Conservation (phyloP, 163 green algal genomes). For the Scenedesmus sp. region DNA sequence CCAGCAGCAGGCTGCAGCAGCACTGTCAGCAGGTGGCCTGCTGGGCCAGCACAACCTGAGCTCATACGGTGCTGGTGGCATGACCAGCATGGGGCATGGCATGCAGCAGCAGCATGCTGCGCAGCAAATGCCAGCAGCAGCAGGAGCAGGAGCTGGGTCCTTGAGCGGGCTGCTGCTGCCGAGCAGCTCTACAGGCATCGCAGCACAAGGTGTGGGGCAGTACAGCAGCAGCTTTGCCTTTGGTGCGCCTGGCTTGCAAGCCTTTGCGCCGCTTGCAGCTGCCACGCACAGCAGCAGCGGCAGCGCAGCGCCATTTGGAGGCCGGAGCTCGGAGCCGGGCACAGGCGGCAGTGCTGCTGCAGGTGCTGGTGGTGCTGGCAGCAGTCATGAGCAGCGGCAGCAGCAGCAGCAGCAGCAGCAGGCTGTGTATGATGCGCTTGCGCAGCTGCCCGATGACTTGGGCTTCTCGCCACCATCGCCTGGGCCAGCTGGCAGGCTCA, state of each 20-base stretch:
- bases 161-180: background rate
- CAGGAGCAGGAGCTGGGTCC: background rate
- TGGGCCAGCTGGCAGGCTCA: conserved; percentile 8
- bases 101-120: background rate
- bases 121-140: background rate
- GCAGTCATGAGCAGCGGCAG: background rate
- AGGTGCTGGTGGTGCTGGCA: background rate
- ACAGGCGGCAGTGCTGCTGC: too few species aligned
- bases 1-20: background rate
- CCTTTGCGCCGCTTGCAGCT: conserved; percentile 15
- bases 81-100: background rate
- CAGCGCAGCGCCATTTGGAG: background rate
- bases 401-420: conserved; percentile 12
- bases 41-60: background rate
- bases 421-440: background rate
- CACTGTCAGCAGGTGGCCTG: conserved; percentile 12
- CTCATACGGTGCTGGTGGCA: background rate
- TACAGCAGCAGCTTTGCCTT: conserved; percentile 53
- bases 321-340: background rate
- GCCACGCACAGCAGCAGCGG: background rate
- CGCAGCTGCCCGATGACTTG: conserved; percentile 34
- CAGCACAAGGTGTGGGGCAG: conserved; percentile 1
- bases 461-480: conserved; percentile 27
- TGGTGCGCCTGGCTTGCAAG: conserved; percentile 22
- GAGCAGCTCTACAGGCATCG: background rate